phyloP scores from a whole-genome alignment of 805 yeast genomes.

The Candida dendrica region DNA sequence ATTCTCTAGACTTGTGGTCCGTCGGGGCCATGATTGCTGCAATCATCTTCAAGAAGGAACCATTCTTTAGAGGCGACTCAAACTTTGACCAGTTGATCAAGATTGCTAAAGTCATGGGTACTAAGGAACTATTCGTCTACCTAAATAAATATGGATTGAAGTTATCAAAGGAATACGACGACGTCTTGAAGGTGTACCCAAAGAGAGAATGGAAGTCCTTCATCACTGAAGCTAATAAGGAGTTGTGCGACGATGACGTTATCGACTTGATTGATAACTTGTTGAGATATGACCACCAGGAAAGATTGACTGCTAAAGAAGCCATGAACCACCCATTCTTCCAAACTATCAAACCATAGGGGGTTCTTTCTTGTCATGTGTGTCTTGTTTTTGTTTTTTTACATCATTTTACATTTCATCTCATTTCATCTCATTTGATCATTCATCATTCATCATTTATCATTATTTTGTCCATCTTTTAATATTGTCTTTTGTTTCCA shows the following conservation, averaged over 20 bases:
- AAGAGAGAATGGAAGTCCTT: slow-evolving; percentile 85
- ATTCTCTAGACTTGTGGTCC: slow-evolving; percentile 89
- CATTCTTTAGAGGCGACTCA: slow-evolving; percentile 86
- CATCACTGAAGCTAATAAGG: slow-evolving; percentile 61
- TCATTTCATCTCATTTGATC: background rate
- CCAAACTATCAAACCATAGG: slow-evolving; percentile 7
- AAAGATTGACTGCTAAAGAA: slow-evolving; percentile 81
- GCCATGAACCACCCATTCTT: slow-evolving; percentile 65
- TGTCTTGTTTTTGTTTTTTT: too few relatives aligned
- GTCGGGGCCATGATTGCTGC: slow-evolving; percentile 92
- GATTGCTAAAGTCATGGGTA: slow-evolving; percentile 81
- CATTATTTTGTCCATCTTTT: background rate
- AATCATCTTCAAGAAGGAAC: slow-evolving; percentile 83
- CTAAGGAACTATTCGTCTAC: slow-evolving; percentile 68
- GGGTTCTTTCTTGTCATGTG: background rate
- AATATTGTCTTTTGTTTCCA: too few relatives aligned
- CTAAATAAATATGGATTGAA: slow-evolving; percentile 63
- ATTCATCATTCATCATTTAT: too few relatives aligned
- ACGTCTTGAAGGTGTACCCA: slow-evolving; percentile 61
- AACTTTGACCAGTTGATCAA: slow-evolving; percentile 89
- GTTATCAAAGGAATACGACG: slow-evolving; percentile 70
- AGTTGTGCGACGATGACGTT: slow-evolving; percentile 62
- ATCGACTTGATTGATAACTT: slow-evolving; percentile 76
- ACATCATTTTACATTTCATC: too few relatives aligned
- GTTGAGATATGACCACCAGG: slow-evolving; percentile 81